Evolutionary conservation across 2,329 filamentous ascomycete species (phyloP).

Genomic region (Tolypocladium album): DNA sequence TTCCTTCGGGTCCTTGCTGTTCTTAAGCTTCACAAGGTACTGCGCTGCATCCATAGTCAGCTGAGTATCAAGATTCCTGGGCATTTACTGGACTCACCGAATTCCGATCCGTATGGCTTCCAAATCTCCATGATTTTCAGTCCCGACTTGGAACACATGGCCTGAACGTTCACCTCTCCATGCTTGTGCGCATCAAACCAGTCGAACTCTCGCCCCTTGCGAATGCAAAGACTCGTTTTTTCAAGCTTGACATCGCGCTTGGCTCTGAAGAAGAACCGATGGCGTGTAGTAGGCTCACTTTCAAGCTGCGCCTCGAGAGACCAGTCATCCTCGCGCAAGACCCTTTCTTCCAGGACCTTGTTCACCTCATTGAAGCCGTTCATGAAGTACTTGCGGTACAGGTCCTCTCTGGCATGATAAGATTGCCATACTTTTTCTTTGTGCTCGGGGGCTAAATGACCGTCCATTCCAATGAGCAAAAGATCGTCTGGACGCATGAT

Average conservation of each 20-base stretch:
- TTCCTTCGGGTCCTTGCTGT: conserved; percentile 16
- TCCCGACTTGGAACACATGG: conserved; percentile 28
- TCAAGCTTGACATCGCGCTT: conserved; percentile 19
- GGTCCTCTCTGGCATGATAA: conserved; percentile 25
- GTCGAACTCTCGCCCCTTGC: conserved; percentile 24
- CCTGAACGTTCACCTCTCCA: conserved; percentile 20
- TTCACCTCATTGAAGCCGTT: conserved; percentile 29
- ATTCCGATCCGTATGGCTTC: conserved; percentile 26
- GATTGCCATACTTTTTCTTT: conserved; percentile 27
- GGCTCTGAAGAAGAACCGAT: conserved; percentile 28
- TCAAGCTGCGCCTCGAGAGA: conserved; percentile 25
- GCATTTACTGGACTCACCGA: conserved; percentile 18
- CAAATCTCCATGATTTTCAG: conserved; percentile 24
- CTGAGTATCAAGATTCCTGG: background rate
- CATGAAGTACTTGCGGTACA: conserved; percentile 25
- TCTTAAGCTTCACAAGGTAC: conserved; percentile 23
- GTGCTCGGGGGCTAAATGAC: conserved; percentile 20
- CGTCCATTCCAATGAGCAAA: conserved; percentile 30
- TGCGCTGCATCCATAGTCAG: conserved; percentile 19
- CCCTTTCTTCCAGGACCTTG: conserved; percentile 18
- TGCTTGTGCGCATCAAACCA: conserved; percentile 35
- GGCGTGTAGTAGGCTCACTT: conserved; percentile 22
- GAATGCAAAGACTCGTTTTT: conserved; percentile 13
- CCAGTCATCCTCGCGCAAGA: conserved; percentile 27
- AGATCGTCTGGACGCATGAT: conserved; percentile 22